These are phyloP conservation scores for Chrysoporthe deuterocubensis DNA, from an alignment of 2,329 filamentous ascomycete species.

Conservation along the genomic window DNA sequence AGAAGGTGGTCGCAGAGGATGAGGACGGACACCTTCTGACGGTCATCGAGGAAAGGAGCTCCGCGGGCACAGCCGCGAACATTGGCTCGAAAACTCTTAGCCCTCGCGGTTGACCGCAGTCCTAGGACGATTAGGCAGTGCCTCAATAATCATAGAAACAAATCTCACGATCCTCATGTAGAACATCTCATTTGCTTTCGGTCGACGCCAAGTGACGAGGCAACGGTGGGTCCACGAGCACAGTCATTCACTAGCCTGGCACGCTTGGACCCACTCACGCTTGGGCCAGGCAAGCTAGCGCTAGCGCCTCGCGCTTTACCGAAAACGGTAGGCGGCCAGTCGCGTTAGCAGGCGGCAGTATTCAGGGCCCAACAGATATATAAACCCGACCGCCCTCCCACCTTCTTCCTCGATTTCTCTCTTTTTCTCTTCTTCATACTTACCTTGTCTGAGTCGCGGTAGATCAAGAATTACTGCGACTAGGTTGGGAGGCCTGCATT, in stretches of 20 bases:
- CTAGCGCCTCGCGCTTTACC: background rate
- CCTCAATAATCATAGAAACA: background rate
- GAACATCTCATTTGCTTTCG: background rate
- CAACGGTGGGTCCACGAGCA: background rate
- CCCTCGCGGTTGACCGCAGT: background rate
- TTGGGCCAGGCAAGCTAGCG: background rate
- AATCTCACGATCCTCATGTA: background rate
- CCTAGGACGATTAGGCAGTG: background rate
- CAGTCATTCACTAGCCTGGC: background rate
- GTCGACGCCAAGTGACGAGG: background rate
- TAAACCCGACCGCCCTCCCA: constrained; percentile 17
- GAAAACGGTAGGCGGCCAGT: constrained; percentile 15
- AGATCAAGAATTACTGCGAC: constrained; percentile 49
- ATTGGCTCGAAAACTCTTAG: too few relatives aligned
- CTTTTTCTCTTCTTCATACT: constrained; percentile 24
- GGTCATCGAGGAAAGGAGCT: background rate
- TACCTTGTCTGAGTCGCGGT: constrained; percentile 32
- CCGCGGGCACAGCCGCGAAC: too few relatives aligned
- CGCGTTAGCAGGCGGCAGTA: constrained; percentile 14
- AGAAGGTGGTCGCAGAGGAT: background rate
- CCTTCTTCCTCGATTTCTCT: constrained; percentile 7
- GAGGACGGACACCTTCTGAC: background rate
- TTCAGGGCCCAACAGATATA: constrained; percentile 5
- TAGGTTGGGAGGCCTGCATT: constrained; percentile 55
- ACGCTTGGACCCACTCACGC: background rate